Evolutionary conservation across 176 grass and related monocot genomes (phyloP), one percentile per base, ranked within the genome.

Genomic region (Cenchrus fungigraminus): DNA sequence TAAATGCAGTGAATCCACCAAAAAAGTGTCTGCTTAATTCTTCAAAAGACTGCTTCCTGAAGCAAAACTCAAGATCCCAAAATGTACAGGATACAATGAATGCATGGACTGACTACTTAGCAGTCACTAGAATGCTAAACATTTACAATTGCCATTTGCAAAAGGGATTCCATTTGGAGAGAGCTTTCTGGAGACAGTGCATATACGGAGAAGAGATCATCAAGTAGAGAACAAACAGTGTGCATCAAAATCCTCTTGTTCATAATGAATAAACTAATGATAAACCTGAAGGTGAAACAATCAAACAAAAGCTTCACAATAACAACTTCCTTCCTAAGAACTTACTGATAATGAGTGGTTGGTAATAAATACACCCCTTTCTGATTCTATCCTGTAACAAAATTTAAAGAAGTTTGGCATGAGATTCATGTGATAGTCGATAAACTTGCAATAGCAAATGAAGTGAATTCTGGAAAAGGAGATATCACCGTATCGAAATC

Each of bases 311-410:
- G 68, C 57, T 74, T 34, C 19, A 56, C 9, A 77, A 69, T 7
- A 62, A 29, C 4, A 81, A 43, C 34, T 78, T 73, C 5, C 6
- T 64, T 44, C 57, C 34, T 15, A 91, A 76, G 65, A 83, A 58
- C 84, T 85, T 95, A 95, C 91, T 80, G 80, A 77, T 68, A 98
- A 79, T 74, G 96, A 98, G 82, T 90, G 89, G 43, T 93, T 98
- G 70, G 90, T 94, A 82, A 98, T 87, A 77, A 98, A 90, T 37
- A 98, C 77, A 58, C 96, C 93, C 85, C 94, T 95, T 87, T 98
- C 89, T 74, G 91, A 92, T 86, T 94, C 93, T 87, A 90, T 95
- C 91, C 87, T 98, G 89, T 51, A 85, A 86, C 28, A 77, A 40
- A 40, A 46, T 85, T 75, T 58, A 64, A 62, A 70, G 29, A 10